Evolutionary conservation across 2,329 filamentous ascomycete species (phyloP).

Genomic region (Fusarium hostae): DNA sequence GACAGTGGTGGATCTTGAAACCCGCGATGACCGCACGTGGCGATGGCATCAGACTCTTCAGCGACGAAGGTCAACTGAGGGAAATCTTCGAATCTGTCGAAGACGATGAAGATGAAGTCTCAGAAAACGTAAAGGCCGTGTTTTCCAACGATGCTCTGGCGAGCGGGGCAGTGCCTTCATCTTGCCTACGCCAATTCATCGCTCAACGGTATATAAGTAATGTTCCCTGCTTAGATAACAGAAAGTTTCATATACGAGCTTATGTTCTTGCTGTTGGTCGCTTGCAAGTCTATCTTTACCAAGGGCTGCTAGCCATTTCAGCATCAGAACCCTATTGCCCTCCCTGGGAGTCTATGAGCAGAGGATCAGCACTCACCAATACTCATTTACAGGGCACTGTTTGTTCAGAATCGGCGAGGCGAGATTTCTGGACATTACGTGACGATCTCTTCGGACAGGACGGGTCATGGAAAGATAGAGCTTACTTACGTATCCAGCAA

Average conservation of each 20-base stretch:
- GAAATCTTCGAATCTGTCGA: background rate
- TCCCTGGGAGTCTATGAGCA: background rate
- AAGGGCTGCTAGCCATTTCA: background rate
- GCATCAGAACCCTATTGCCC: background rate
- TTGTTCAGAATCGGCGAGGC: background rate
- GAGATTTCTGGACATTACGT: background rate
- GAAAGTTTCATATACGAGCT: background rate
- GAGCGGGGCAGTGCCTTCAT: background rate
- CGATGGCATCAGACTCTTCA: background rate
- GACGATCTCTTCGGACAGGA: background rate
- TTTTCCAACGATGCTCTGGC: background rate
- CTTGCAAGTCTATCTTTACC: background rate
- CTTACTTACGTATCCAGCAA: background rate
- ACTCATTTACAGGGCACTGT: background rate
- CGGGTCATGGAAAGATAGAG: background rate
- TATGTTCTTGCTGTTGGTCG: background rate
- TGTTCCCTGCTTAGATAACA: background rate
- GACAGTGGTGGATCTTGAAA: background rate
- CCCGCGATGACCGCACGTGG: background rate
- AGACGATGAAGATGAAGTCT: background rate
- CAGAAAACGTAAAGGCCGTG: background rate
- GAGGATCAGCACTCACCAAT: background rate
- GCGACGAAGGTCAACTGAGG: background rate
- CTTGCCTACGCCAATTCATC: background rate
- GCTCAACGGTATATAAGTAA: background rate